Percentiles rank a stretch among this genome's conserved stretches.
Conservation (phyloP, 345 rosid genomes). For the Raphanus raphanistrum region DNA sequence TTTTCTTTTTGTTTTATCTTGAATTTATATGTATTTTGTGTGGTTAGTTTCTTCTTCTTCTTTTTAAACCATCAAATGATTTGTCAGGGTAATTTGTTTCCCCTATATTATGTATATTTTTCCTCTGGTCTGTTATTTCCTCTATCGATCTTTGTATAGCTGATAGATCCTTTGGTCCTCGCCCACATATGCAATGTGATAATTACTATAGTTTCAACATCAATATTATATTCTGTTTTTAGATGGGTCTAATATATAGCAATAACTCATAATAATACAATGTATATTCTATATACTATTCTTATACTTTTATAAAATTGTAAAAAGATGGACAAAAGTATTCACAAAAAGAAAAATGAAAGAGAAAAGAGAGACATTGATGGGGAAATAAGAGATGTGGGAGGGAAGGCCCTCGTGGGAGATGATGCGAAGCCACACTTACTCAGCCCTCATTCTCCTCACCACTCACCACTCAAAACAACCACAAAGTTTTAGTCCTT, state of each 20-base stretch:
- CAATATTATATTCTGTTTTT: slow-evolving; percentile 21
- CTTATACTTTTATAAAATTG: not conserved
- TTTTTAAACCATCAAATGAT: not conserved
- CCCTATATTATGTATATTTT: too few species aligned
- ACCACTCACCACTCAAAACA: slow-evolving; percentile 13
- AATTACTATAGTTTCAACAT: slow-evolving; percentile 22
- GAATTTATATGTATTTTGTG: not conserved
- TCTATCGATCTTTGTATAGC: not conserved
- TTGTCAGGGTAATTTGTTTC: not conserved
- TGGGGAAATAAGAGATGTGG: slow-evolving; percentile 21
- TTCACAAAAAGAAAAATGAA: slow-evolving; percentile 14
- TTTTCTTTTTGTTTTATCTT: not conserved
- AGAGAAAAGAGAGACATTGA: slow-evolving; percentile 30
- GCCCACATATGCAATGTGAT: slow-evolving; percentile 23
- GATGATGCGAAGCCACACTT: slow-evolving; percentile 36
- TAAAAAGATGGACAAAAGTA: slow-evolving; percentile 25
- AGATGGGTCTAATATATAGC: not conserved
- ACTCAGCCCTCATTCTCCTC: slow-evolving; percentile 11
- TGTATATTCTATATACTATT: not conserved
- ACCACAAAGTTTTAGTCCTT: slow-evolving; percentile 13
- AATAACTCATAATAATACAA: slow-evolving; percentile 19
- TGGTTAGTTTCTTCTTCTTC: not conserved
- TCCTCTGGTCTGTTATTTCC: not conserved
- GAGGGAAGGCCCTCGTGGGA: slow-evolving; percentile 41
- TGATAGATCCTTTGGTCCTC: slow-evolving; percentile 17